phyloP scores from a whole-genome alignment of 345 rosid genomes.

The Crucihimalaya himalaica region DNA sequence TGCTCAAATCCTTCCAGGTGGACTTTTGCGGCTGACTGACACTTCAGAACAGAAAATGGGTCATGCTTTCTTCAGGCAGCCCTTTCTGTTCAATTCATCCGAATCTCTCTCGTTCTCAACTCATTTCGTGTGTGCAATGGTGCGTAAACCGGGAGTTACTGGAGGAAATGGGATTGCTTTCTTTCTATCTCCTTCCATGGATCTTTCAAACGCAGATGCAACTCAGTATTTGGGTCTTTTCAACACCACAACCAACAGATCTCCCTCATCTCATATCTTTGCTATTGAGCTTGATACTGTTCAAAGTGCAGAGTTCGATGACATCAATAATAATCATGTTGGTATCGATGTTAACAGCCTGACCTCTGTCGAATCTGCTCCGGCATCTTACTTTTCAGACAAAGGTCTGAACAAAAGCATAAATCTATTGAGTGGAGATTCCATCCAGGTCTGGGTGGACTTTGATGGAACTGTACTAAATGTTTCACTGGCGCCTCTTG shows the following conservation, averaged over 20 bases:
- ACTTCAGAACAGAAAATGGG: conserved; percentile 42
- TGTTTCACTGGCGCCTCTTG: conserved; percentile 51
- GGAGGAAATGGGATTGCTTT: conserved; percentile 55
- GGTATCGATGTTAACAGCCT: conserved; percentile 57
- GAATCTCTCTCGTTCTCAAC: conserved; percentile 46
- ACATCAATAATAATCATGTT: conserved; percentile 56
- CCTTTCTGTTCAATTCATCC: conserved; percentile 45
- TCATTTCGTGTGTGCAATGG: conserved; percentile 49
- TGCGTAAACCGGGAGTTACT: conserved; percentile 33
- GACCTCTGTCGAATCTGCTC: conserved; percentile 41
- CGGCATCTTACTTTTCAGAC: conserved; percentile 46
- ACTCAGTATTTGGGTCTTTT: conserved; percentile 54
- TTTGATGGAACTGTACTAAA: conserved; percentile 48
- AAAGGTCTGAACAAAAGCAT: conserved; percentile 29
- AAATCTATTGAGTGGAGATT: conserved; percentile 46
- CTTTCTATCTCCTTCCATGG: conserved; percentile 42
- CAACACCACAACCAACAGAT: conserved; percentile 40
- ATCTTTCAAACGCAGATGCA: conserved; percentile 33
- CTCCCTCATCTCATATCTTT: conserved; percentile 48
- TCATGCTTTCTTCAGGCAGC: conserved; percentile 52
- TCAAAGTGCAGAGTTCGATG: conserved; percentile 49
- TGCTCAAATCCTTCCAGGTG: conserved; percentile 49
- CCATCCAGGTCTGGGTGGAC: conserved; percentile 65
- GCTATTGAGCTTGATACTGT: conserved; percentile 70
- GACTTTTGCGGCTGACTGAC: conserved; percentile 61